phyloP scores from a whole-genome alignment of 768 basidiomycete genomes.

The Naganishia onofrii region DNA sequence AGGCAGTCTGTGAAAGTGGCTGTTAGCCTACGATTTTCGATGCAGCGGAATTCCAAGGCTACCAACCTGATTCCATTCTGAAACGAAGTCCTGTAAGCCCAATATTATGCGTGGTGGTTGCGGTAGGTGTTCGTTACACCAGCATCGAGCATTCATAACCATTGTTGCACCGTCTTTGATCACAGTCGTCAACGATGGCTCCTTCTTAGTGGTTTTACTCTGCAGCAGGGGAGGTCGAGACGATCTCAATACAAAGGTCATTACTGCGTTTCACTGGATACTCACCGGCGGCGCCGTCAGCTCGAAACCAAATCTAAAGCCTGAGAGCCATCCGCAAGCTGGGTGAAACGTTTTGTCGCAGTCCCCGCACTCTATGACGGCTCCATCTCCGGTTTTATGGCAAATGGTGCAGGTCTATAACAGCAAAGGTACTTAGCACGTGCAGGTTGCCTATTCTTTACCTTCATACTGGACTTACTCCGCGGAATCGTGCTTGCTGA shows the following conservation, averaged over 20 bases:
- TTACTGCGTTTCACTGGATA: neutral
- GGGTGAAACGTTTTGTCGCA: conserved; percentile 78
- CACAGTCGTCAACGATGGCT: conserved; percentile 9
- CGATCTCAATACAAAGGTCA: no score
- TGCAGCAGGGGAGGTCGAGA: neutral
- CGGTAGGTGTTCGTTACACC: conserved; percentile 22
- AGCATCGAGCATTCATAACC: conserved; percentile 19
- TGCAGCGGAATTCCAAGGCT: neutral
- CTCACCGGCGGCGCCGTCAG: conserved; percentile 52
- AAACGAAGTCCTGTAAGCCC: conserved; percentile 18
- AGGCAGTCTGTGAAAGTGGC: neutral
- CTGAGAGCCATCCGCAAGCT: conserved; percentile 83
- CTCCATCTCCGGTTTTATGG: conserved; percentile 63
- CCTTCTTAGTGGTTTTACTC: conserved; percentile 2
- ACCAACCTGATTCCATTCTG: conserved; percentile 22
- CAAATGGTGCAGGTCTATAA: conserved; percentile 77
- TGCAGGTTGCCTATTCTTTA: conserved; percentile 6
- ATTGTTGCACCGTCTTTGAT: conserved; percentile 14
- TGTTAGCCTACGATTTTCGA: neutral
- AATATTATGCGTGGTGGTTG: conserved; percentile 7
- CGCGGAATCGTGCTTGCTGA: conserved; percentile 31
- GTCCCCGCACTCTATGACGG: conserved; percentile 77
- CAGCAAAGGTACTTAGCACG: neutral
- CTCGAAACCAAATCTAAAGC: conserved; percentile 88
- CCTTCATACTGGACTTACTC: neutral